A percentile compares a stretch with the other conserved stretches of the same genome.
Conservation (phyloP, 2,329 filamentous ascomycete species). For the Exophiala mesophila region DNA sequence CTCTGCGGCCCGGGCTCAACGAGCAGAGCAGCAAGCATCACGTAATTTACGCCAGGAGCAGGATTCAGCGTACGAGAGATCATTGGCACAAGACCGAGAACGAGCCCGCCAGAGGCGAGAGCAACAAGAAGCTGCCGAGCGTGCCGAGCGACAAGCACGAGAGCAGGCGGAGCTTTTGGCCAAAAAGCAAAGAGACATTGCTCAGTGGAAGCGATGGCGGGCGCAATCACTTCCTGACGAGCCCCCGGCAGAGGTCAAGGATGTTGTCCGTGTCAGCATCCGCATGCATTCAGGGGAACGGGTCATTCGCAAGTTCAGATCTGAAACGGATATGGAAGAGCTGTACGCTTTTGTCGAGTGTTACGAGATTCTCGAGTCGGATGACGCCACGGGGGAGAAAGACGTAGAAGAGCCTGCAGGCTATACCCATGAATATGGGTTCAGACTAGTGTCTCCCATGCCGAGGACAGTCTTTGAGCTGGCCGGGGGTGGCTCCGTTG, state of each 20-base stretch:
- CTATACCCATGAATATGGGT: slow-evolving; percentile 79
- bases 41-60: slow-evolving; percentile 80
- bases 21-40: slow-evolving; percentile 75
- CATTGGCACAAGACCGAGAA: slow-evolving; percentile 80
- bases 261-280: slow-evolving; percentile 66
- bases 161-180: slow-evolving; percentile 47
- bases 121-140: slow-evolving; percentile 61
- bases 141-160: slow-evolving; percentile 58
- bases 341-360: slow-evolving; percentile 96
- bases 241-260: slow-evolving; percentile 59
- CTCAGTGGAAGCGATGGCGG: slow-evolving; percentile 79
- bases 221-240: slow-evolving; percentile 63
- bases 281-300: slow-evolving; percentile 63
- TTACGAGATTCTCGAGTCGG: slow-evolving; percentile 58
- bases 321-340: slow-evolving; percentile 71
- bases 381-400: slow-evolving; percentile 30
- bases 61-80: slow-evolving; percentile 89
- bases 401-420: slow-evolving; percentile 52
- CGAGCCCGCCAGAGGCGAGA: slow-evolving; percentile 71
- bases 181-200: slow-evolving; percentile 48
- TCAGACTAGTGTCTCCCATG: slow-evolving; percentile 78
- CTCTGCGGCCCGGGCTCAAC: slow-evolving; percentile 66
- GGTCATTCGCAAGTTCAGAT: slow-evolving; percentile 69
- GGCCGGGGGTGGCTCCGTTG: slow-evolving; percentile 61
- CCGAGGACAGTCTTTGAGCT: slow-evolving; percentile 75